Evolutionary conservation across 352 stramenopile genomes (phyloP).

Genomic region (Blastocystis sp.): DNA sequence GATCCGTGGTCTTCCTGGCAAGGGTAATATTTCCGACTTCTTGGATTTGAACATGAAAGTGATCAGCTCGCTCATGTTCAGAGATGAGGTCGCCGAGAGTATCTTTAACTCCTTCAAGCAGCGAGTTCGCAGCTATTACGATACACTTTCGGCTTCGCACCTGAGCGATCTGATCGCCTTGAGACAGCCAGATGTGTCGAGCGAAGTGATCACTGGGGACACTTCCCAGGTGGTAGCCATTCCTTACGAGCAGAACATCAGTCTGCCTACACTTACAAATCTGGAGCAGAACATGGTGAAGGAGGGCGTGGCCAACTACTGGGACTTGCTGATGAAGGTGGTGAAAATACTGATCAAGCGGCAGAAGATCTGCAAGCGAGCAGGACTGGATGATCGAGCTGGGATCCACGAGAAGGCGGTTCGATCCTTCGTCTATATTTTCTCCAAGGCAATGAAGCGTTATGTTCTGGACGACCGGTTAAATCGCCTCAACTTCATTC

Average conservation of each 20-base stretch:
- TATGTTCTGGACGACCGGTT: neutral
- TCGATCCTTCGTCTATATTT: neutral
- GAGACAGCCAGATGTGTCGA: neutral
- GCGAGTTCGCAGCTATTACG: neutral
- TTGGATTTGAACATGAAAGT: neutral
- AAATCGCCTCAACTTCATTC: neutral
- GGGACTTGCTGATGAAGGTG: conserved; percentile 5
- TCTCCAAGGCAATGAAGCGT: neutral
- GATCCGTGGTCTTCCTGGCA: neutral
- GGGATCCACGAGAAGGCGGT: neutral
- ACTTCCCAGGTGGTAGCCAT: neutral
- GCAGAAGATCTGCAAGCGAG: neutral
- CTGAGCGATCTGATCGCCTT: neutral
- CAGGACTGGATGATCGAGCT: neutral
- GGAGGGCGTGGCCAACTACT: neutral
- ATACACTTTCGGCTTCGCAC: neutral
- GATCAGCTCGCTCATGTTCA: neutral
- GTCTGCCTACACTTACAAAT: neutral
- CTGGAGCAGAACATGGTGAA: conserved; percentile 1
- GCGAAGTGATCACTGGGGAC: neutral
- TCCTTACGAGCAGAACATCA: neutral
- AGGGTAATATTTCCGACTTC: neutral
- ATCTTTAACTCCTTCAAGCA: conserved; percentile 23
- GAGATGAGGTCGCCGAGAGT: conserved; percentile 35
- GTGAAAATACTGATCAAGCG: neutral